phyloP scores from a whole-genome alignment of 2,329 filamentous ascomycete species.

The Monosporascus sp. region DNA sequence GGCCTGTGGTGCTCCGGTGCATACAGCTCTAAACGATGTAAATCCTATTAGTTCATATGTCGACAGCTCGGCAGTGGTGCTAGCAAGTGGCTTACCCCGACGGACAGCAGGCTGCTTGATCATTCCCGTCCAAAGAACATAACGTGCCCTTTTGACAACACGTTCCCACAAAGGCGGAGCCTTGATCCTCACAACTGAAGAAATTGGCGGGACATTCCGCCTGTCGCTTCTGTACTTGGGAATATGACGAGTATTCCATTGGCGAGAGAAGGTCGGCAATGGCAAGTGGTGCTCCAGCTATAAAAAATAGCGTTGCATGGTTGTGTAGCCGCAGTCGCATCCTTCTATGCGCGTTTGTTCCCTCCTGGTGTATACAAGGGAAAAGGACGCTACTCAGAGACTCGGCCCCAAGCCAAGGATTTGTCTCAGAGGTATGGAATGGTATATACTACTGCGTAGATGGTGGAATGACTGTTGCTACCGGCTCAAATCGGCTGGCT shows the following conservation, averaged over 20 bases:
- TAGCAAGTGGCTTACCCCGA: constrained; percentile 36
- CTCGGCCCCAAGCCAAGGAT: too few species aligned
- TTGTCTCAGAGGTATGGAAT: too few species aligned
- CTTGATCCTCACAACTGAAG: constrained; percentile 45
- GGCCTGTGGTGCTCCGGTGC: constrained; percentile 49
- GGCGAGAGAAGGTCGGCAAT: constrained; percentile 18
- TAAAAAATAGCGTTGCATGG: not conserved
- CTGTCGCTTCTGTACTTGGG: constrained; percentile 20
- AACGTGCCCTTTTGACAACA: constrained; percentile 48
- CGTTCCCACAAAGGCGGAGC: constrained; percentile 40
- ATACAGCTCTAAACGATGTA: constrained; percentile 39
- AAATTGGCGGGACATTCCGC: constrained; percentile 43
- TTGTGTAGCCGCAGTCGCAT: not conserved
- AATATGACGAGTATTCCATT: constrained; percentile 20
- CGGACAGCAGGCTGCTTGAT: constrained; percentile 51
- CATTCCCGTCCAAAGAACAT: constrained; percentile 45
- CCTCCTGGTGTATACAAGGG: not conserved
- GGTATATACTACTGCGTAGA: too few species aligned
- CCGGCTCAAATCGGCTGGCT: too few species aligned
- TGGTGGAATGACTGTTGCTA: too few species aligned
- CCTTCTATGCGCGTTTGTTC: not conserved
- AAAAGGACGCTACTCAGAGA: not conserved
- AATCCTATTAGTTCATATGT: not conserved
- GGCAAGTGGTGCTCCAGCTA: not conserved
- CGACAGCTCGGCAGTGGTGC: not conserved